Evolutionary conservation across 805 yeast species (phyloP), one percentile per base, ranked within the genome.

Genomic region (Kodamaea kakaduensis): DNA sequence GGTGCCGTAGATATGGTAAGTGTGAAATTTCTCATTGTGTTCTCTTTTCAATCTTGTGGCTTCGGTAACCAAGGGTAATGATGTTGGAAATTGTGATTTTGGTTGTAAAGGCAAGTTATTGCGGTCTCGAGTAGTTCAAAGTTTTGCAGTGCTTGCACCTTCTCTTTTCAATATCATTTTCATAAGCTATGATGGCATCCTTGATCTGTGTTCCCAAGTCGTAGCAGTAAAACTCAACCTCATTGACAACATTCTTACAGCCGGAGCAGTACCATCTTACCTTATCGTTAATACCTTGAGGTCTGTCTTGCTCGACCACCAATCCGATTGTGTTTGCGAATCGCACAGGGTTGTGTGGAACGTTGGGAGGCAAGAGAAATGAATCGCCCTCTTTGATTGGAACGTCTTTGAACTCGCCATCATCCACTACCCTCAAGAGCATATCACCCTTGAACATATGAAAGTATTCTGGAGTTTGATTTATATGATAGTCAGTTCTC

Each of bases 391-490:
- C 96, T 27, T 72, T 65, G 37, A 89, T 88, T 2, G 72, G 64
- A 14, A 89, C 70, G 46, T 86, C 95, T 45, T 67, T 75, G 61
- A 89, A 87, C 38, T 71, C 73, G 2, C 87, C 90, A 2, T 66
- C 71, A 38, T 67, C 72, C 2, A 88, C 95, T 1, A 89, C 95
- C 43, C 77, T 78, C 43, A 89, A 67, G 14, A 84, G 73, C 95
- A 89, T 88, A 17, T 70, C 67, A 2, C 97, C 97, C 58, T 85
- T 85, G 56, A 82, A 75, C 69, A 84, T 90, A 60, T 82, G 79
- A 57, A 89, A 89, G 76, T 87, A 89, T 52, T 89, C 97, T 0
- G 97, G 96, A 0, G 97, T 89, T 49, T 86, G 94, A 53, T 89
- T 89, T 32, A 89, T 76, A 52, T 89, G 97, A 55, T 86, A 89